Conservation (phyloP, 306 rosid species). For the Pueraria montana region DNA sequence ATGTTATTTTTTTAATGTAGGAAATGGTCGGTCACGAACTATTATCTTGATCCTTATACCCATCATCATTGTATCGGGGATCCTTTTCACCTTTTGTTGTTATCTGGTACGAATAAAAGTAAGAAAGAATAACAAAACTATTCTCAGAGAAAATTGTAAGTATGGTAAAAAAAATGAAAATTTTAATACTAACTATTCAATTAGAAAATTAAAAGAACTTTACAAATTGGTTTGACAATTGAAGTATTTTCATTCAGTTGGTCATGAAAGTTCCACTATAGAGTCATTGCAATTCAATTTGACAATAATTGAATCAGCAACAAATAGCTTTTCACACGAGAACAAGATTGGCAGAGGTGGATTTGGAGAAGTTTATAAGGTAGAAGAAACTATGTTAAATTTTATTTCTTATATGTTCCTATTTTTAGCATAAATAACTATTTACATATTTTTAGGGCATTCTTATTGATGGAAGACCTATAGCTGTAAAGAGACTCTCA, state of each 20-base stretch:
- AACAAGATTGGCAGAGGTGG: slow-evolving; percentile 27
- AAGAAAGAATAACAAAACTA: background rate
- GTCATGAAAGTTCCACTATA: slow-evolving; percentile 1
- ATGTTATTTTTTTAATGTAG: background rate
- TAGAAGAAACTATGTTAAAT: background rate
- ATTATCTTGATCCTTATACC: background rate
- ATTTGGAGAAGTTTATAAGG: slow-evolving; percentile 20
- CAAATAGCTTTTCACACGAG: background rate
- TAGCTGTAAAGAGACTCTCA: slow-evolving; percentile 24
- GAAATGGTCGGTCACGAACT: background rate
- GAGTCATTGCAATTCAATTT: slow-evolving; percentile 1
- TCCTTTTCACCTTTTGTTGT: background rate
- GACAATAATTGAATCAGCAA: background rate
- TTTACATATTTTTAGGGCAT: background rate
- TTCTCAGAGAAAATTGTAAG: slow-evolving; percentile 42
- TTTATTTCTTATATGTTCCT: background rate
- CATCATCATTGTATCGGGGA: background rate
- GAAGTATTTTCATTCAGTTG: background rate
- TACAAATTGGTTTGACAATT: background rate
- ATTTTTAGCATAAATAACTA: background rate
- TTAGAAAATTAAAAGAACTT: too few relatives aligned
- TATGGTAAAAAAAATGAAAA: background rate
- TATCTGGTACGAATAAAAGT: background rate
- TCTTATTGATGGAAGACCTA: background rate
- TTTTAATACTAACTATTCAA: too few relatives aligned